Evolutionary conservation across 139 green algal genomes (phyloP).

Genomic region (Chlamydomonas schloesseri): DNA sequence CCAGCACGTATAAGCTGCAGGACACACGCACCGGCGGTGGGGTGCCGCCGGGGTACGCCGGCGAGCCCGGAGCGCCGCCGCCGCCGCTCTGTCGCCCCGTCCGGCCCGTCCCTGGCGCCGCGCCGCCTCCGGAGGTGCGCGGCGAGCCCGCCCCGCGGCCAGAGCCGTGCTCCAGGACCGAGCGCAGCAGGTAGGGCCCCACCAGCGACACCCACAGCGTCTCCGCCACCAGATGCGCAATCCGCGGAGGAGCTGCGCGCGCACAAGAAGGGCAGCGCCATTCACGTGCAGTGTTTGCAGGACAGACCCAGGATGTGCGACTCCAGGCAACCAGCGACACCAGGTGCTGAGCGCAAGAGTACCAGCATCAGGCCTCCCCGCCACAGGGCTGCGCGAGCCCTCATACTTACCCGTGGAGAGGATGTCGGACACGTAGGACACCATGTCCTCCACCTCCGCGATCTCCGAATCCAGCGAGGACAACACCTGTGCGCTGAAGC

Average conservation of each 20-base stretch:
- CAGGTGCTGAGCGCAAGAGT: no score
- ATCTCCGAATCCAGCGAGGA: conserved; percentile 83
- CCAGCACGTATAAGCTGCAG: conserved; percentile 77
- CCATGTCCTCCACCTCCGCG: conserved; percentile 93
- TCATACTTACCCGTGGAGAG: conserved; percentile 70
- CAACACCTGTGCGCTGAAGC: conserved; percentile 46
- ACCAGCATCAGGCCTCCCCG: no score
- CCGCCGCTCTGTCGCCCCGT: neutral
- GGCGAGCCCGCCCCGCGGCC: neutral
- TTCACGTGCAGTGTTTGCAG: no score
- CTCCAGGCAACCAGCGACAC: no score
- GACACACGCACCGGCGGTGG: conserved; percentile 11
- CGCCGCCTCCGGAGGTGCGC: neutral
- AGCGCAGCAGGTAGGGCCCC: conserved; percentile 74
- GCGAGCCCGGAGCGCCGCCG: neutral
- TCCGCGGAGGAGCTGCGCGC: conserved; percentile 47
- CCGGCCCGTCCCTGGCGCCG: neutral
- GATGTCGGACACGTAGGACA: conserved; percentile 96
- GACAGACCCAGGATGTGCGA: no score
- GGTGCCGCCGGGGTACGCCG: neutral
- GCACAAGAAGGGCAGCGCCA: no score
- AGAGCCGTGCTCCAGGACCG: conserved; percentile 66
- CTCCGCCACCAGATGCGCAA: conserved; percentile 61
- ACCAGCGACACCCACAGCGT: conserved; percentile 75
- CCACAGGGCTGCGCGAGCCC: no score